Evolutionary conservation across 2,329 filamentous ascomycete species (phyloP), one percentile per base, ranked within the genome.

Genomic region (Hymenoscyphus linearis): DNA sequence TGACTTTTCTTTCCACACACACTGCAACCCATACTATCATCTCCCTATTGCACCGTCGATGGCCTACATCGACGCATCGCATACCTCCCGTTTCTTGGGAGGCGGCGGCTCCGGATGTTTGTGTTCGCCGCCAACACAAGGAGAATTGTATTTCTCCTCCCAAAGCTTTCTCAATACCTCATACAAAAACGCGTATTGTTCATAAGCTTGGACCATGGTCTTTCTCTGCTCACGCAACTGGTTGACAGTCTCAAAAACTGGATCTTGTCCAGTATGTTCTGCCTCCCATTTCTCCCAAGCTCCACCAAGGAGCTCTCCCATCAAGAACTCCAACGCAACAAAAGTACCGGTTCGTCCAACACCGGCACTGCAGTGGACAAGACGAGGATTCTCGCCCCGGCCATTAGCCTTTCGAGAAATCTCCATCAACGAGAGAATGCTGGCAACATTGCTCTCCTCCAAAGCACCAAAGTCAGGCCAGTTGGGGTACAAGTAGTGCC

Each of bases 321-420:
- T 81, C 27, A 99, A 83, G 74, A 96, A 91, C 75, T 98, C 95
- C n/a, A 99, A 82, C 1, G 91, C 89, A 70, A 99, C 96, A 72
- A 98, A 99, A 0, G 95, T 98, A 36, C 95, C 95, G 7, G 90
- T 96, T 60, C 95, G 86, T 13, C 95, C 95, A 14, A 99, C 93
- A 44, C 95, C 95, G 7, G 95, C 95, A 71, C 91, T 96, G 78
- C 90, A 93, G 75, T 93, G 89, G 12, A 92, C 83, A 62, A 98
- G 87, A 60, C 93, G 87, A 4, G 93, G 90, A 69, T 89, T 92
- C 25, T 79, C 74, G 6, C 79, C 77, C 7, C 77, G 76, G 1
- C 77, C 76, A 37, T 82, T 83, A 72, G 82, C 83, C 64, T 83
- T 77, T 25, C 82, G 80, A 1, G 88, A 90, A 2, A 91, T 79